Evolutionary conservation across 345 rosid species (phyloP), one percentile per base, ranked within the genome.

Genomic region (Pseudoturritis turrita): DNA sequence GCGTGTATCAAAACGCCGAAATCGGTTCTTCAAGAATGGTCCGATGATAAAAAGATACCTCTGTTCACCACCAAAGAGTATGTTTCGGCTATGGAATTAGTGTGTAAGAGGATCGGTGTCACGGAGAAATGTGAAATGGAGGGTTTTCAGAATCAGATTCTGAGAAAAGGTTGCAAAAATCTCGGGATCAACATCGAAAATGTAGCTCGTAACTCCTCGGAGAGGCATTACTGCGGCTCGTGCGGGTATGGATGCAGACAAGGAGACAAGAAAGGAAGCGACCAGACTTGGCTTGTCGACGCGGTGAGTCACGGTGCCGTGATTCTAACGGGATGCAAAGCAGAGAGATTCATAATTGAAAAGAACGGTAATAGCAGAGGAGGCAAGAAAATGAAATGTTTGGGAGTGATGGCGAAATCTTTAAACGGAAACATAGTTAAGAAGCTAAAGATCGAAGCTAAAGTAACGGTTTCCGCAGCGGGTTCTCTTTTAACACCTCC

Each of bases 401-500:
- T 70, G 39, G 99, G 99, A 68, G 94, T 89, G 18, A 59, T 77
- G 18, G 89, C 84, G 13, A 81, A 72, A 39, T 35, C 78, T n/a
- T 47, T 80, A 18, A 87, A 80, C 64, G 58, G 61, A 1, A 81
- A 70, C 11, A 82, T 89, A 63, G 10, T 25, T 0, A 76, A 67
- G 76, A 83, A 73, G 54, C 21, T 95, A 62, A 85, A 79, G n/a
- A 83, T 95, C 2, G 89, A 89, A 76, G 91, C 96, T 39, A 87
- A 74, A 52, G 87, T 82, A 21, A 89, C 99, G 59, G 81, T 91
- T 71, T 88, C 96, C 0, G 91, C 99, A 2, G 82, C 87, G 1
- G 99, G 99, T 22, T 84, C 97, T 18, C 85, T 95, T 59, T 36
- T 66, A 58, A 91, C 99, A 41, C 99, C 99, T 1, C 92, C 93